phyloP scores from a whole-genome alignment of 2,329 filamentous ascomycete species.

The Penicillium sp. region DNA sequence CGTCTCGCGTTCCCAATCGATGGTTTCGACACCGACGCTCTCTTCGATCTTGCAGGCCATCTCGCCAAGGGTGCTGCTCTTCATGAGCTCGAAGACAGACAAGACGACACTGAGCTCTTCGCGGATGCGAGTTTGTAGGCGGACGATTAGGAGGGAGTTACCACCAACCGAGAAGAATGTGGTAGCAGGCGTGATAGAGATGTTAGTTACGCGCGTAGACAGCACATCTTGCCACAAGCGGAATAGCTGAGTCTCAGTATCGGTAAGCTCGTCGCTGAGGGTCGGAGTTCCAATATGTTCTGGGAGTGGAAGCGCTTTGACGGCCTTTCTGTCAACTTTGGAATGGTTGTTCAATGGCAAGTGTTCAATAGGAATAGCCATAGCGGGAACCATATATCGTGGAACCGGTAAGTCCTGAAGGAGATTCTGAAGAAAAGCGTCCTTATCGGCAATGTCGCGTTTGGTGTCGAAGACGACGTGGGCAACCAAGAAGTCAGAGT shows the following conservation, averaged over 20 bases:
- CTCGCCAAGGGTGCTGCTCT: constrained; percentile 37
- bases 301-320: constrained; percentile 16
- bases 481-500: constrained; percentile 34
- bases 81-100: constrained; percentile 41
- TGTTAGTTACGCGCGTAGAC: neutral
- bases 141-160: constrained; percentile 31
- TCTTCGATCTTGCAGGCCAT: constrained; percentile 38
- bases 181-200: neutral
- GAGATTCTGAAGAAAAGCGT: constrained; percentile 15
- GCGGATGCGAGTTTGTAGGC: constrained; percentile 40
- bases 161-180: constrained; percentile 31
- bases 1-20: constrained; percentile 48
- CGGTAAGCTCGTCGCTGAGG: constrained; percentile 1
- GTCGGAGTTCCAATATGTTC: neutral
- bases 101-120: constrained; percentile 34
- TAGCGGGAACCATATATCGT: constrained; percentile 36
- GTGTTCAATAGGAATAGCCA: constrained; percentile 21
- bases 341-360: constrained; percentile 27
- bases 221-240: constrained; percentile 14
- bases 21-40: constrained; percentile 11
- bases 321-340: constrained; percentile 31
- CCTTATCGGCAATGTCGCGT: neutral
- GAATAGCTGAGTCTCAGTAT: constrained; percentile 4
- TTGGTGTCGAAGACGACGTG: constrained; percentile 34
- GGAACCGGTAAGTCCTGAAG: constrained; percentile 31